Evolutionary conservation across 805 yeast species (phyloP), one percentile per base, ranked within the genome.

Genomic region (Sugiyamaella floridensis): DNA sequence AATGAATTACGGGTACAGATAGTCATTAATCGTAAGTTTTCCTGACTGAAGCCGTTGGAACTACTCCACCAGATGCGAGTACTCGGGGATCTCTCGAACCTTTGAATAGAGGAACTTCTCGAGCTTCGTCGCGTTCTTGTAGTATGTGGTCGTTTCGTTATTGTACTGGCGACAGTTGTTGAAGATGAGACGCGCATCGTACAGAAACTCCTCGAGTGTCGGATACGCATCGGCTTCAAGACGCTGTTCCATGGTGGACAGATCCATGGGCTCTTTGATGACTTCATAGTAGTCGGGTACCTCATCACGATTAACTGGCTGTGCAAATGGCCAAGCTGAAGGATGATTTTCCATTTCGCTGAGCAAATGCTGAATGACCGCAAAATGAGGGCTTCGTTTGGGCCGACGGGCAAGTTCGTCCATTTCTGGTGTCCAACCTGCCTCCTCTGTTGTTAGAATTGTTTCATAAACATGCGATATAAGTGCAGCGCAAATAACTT

Each of bases 391-490:
- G 1, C 95, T 88, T 52, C 97, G 75, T 67, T 89, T 89, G 1
- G 99, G 98, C 64, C 89, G 80, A 63, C 95, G 92, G 0, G 98
- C 98, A 54, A 93, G 72, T 60, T 89, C 92, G 67, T 93, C 99
- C 96, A 93, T 90, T 67, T 92, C 99, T 40, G 92, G 93, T 32
- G 95, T 87, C 99, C 99, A 93, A 0, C 99, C 99, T 3, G 95
- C 86, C 66, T 90, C 98, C 58, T 79, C 37, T 32, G 45, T 48
- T n/a, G 28, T 48, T 40, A 41, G 43, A 14, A 10, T 32, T 11
- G 37, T 32, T 32, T 32, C 37, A 32, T 8, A 26, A 3, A 19
- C 14, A n/a, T 5, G 7, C 28, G 22, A 26, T 5, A 41, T 11
- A 18, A 4, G 28, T 15, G 29, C 12, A 29, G 29, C n/a, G n/a